phyloP scores from a whole-genome alignment of 2,329 filamentous ascomycete genomes.

The Cadophora sp. region DNA sequence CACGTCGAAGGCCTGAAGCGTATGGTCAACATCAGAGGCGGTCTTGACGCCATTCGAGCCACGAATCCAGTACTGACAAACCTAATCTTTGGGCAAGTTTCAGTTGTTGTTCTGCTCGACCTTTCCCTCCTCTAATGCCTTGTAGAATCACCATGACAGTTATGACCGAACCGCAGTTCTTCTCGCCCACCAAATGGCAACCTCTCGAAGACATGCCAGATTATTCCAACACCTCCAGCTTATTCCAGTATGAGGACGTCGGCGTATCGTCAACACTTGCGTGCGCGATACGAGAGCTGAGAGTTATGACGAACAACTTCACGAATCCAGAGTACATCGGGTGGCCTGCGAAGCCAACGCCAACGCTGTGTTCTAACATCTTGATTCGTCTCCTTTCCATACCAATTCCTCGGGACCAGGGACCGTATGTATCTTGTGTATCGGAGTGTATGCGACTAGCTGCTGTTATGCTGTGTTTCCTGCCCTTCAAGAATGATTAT shows the following conservation, averaged over 20 bases:
- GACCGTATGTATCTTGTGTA: constrained; percentile 8
- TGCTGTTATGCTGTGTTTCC: constrained; percentile 11
- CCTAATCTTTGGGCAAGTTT: constrained; percentile 22
- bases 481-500: constrained; percentile 22
- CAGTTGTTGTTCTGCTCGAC: neutral
- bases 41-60: constrained; percentile 20
- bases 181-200: neutral
- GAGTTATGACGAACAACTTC: constrained; percentile 10
- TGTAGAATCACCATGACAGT: constrained; percentile 23
- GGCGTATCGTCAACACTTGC: constrained; percentile 7
- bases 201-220: constrained; percentile 9
- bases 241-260: constrained; percentile 3
- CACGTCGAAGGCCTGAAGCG: constrained; percentile 22
- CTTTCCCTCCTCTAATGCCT: neutral
- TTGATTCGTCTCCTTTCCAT: constrained; percentile 14
- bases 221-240: neutral
- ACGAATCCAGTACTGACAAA: constrained; percentile 23
- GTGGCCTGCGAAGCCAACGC: constrained; percentile 16
- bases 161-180: constrained; percentile 17
- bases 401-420: constrained; percentile 19
- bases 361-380: constrained; percentile 17
- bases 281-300: constrained; percentile 5
- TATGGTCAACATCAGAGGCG: constrained; percentile 24
- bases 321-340: constrained; percentile 6
- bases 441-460: constrained; percentile 19